phyloP scores from a whole-genome alignment of 2,329 filamentous ascomycete species.

The Ophiobolus disseminans region DNA sequence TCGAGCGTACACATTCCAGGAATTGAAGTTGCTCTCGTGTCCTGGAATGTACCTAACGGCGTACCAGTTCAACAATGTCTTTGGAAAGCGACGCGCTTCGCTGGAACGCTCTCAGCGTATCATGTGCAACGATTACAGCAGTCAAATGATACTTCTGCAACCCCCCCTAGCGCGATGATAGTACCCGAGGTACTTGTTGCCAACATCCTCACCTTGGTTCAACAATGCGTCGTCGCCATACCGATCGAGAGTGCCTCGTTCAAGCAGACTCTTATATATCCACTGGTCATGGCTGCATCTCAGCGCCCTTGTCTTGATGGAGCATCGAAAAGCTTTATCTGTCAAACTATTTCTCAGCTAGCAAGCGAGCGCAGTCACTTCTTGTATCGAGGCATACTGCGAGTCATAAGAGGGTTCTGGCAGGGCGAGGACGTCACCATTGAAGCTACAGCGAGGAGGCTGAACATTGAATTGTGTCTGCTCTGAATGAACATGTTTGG shows the following conservation, averaged over 20 bases:
- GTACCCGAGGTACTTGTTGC: neutral
- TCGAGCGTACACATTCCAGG: neutral
- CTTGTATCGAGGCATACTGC: neutral
- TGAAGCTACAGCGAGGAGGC: slow-evolving; percentile 1
- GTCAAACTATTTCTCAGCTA: neutral
- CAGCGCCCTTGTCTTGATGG: neutral
- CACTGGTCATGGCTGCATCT: slow-evolving; percentile 6
- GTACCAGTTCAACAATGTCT: neutral
- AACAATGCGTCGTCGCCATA: slow-evolving; percentile 1
- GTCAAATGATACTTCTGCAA: neutral
- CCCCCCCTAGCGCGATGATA: neutral
- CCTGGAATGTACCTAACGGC: neutral
- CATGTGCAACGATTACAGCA: neutral
- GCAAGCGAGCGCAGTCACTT: slow-evolving; percentile 3
- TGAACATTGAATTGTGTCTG: slow-evolving; percentile 4
- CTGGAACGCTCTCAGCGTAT: neutral
- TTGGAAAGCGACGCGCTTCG: slow-evolving; percentile 4
- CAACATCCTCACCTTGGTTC: neutral
- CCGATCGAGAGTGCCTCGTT: neutral
- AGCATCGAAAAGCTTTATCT: neutral
- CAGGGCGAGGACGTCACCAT: neutral
- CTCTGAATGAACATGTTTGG: neutral
- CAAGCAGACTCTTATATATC: slow-evolving; percentile 5
- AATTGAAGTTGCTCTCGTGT: neutral
- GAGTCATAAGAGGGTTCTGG: slow-evolving; percentile 1